phyloP scores from a whole-genome alignment of 1,284 basidiomycete genomes.

The Ganoderma meredithae region DNA sequence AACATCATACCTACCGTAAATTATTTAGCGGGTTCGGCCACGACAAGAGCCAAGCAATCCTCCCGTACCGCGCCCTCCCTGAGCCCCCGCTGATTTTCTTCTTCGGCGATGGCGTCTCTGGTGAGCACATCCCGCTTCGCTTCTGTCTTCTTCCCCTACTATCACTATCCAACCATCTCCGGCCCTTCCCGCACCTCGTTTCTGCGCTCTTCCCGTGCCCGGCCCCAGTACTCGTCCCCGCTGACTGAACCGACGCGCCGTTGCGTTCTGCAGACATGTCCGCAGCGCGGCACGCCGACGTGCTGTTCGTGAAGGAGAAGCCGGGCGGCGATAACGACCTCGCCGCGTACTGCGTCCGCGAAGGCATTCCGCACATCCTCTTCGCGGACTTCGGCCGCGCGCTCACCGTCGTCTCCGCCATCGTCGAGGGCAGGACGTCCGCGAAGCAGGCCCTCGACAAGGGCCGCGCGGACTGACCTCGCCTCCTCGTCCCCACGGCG shows the following conservation, averaged over 20 bases:
- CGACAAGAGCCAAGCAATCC: conserved; percentile 92
- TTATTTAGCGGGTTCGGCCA: conserved; percentile 80
- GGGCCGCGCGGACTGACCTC: conserved; percentile 28
- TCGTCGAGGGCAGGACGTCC: conserved; percentile 67
- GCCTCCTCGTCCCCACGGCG: not conserved
- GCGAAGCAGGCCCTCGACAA: conserved; percentile 49
- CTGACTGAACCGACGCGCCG: not conserved
- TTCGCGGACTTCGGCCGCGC: conserved; percentile 74
- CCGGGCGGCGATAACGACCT: conserved; percentile 86
- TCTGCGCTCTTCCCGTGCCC: not conserved
- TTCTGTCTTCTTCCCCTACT: conserved; percentile 14
- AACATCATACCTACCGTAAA: not conserved
- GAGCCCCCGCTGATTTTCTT: conserved; percentile 88
- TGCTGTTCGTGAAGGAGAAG: conserved; percentile 90
- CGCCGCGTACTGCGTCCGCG: conserved; percentile 75
- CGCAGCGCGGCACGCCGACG: conserved; percentile 88
- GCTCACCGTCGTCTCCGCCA: conserved; percentile 62
- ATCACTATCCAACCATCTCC: conserved; percentile 5
- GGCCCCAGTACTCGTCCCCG: not conserved
- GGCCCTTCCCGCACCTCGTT: not conserved
- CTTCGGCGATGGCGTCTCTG: conserved; percentile 95
- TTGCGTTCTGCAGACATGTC: conserved; percentile 71
- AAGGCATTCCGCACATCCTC: conserved; percentile 72
- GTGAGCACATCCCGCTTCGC: conserved; percentile 47
- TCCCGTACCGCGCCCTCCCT: conserved; percentile 80